Evolutionary conservation across 352 stramenopile species (phyloP), one percentile per base, ranked within the genome.

Genomic region (Phytophthora meadii): DNA sequence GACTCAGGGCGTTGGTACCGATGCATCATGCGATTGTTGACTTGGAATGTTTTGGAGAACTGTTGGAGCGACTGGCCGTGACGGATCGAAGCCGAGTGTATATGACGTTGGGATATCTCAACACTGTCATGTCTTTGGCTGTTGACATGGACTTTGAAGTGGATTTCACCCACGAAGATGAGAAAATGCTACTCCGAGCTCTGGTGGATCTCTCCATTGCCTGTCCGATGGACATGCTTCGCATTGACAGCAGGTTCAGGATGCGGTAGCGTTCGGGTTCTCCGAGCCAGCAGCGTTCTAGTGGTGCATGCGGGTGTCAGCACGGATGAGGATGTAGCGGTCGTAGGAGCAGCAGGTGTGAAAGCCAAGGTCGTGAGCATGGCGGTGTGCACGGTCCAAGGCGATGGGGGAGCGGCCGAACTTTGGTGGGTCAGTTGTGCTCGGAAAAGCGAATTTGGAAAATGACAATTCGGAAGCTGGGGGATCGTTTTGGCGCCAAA

Each of bases 91-190:
- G 58, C 4, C 67, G 69, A 11, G 77, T 90, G 48, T 90, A 85
- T 52, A n/a, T 49, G 9, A 49, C 61, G 5, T 59, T 93, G 7
- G 82, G 84, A 7, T 93, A 91, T 53, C 54, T 93, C 40, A 89
- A 79, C 52, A 76, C 76, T 0, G 52, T 91, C 40, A 89, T 77
- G 54, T 82, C 84, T 22, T 65, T 93, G 45, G 49, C 57, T 1
- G 59, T 91, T 10, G 82, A 91, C 59, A 82, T 87, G 76, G 84
- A 91, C 50, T 93, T 83, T 36, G 84, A 89, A 25, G 74, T 90
- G 19, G 78, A 90, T 39, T 90, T 90, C 55, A 80, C 81, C 32
- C 74, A 65, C 3, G 77, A 90, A 34, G 82, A 90, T 49, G 82
- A 90, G 52, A 89, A 83, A 39, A 73, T 81, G 65, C 40, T 90